A percentile compares a stretch with the other conserved stretches of the same genome.
These are phyloP conservation scores for Ophioceras dolichostomum DNA, from an alignment of 2,329 filamentous ascomycete genomes.

Conservation along the genomic window DNA sequence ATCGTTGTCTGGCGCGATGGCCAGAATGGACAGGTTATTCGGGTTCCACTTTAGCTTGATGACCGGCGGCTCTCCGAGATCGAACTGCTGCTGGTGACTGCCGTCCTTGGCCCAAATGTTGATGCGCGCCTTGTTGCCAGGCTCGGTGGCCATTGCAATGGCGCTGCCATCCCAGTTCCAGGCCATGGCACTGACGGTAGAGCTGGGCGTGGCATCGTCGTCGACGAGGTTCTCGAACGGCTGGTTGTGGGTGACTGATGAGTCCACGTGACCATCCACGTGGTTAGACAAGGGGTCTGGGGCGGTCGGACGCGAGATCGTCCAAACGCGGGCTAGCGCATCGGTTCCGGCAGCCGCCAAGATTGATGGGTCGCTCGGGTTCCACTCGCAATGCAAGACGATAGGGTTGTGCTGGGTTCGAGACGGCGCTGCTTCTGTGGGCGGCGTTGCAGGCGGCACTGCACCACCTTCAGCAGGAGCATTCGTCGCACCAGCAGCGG, in stretches of 20 bases:
- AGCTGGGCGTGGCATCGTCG: constrained; percentile 35
- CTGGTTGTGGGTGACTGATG: constrained; percentile 13
- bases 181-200: constrained; percentile 45
- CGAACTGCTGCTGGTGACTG: constrained; percentile 36
- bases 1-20: constrained; percentile 41
- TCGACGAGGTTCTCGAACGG: constrained; percentile 37
- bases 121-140: constrained; percentile 37
- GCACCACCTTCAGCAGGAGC: no score
- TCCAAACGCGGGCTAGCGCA: constrained; percentile 59
- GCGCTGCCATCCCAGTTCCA: constrained; percentile 45
- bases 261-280: constrained; percentile 21
- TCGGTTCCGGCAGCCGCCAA: constrained; percentile 58
- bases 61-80: constrained; percentile 46
- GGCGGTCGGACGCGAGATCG: constrained; percentile 41
- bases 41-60: constrained; percentile 52
- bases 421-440: constrained; percentile 16
- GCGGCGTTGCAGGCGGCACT: constrained; percentile 15
- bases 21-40: constrained; percentile 39
- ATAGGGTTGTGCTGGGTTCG: constrained; percentile 35
- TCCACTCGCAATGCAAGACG: constrained; percentile 58
- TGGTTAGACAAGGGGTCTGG: constrained; percentile 29
- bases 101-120: constrained; percentile 45
- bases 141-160: constrained; percentile 47
- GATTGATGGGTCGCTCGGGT: constrained; percentile 49
- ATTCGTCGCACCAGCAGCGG: no score